These are phyloP conservation scores for Xylariaceae sp. DNA, from an alignment of 2,329 filamentous ascomycete genomes.

Conservation along the genomic window DNA sequence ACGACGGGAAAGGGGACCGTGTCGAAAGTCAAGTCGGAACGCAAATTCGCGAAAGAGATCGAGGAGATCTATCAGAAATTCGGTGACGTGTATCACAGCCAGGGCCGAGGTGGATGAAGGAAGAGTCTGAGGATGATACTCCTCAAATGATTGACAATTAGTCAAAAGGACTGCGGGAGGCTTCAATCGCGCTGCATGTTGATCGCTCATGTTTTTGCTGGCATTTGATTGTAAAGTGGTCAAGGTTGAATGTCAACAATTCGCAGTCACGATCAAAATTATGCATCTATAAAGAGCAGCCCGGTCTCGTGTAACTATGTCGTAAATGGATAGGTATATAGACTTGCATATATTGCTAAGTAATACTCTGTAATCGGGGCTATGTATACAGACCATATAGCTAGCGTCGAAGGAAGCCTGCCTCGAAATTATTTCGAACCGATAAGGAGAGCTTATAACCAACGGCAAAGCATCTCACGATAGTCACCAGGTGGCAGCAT, in stretches of 20 bases:
- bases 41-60: constrained; percentile 15
- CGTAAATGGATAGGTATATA: no score
- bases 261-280: no score
- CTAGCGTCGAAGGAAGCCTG: no score
- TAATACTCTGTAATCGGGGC: no score
- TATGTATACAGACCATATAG: no score
- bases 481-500: constrained; percentile 23
- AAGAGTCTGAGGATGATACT: neutral
- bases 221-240: neutral
- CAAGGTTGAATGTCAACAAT: no score
- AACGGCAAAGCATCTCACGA: constrained; percentile 1
- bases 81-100: constrained; percentile 21
- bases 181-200: neutral
- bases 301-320: no score
- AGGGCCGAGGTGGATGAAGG: constrained; percentile 1
- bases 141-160: neutral
- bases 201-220: no score
- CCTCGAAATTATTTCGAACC: neutral
- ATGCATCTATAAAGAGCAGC: no score
- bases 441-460: neutral
- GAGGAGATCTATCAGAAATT: constrained; percentile 16
- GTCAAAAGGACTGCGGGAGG: neutral
- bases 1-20: constrained; percentile 22
- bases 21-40: constrained; percentile 14
- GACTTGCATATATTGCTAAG: no score